A percentile compares a stretch with the other conserved stretches of the same genome.
Conservation (phyloP, 2,329 filamentous ascomycete species). For the Geosmithia flava region DNA sequence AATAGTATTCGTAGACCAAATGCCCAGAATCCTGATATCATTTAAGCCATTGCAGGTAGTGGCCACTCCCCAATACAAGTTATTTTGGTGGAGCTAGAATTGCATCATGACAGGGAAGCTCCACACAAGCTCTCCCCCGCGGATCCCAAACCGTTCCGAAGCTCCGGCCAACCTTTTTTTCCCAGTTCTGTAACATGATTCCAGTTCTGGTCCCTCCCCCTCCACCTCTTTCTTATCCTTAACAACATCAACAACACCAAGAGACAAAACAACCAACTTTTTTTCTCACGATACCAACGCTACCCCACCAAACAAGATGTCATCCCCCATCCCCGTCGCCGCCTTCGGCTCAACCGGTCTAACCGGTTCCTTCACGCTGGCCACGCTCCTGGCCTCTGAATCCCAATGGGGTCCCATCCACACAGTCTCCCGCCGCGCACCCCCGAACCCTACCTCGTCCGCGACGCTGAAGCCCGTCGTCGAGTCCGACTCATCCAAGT, state of each 20-base stretch:
- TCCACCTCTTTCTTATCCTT: neutral
- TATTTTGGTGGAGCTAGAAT: too few relatives aligned
- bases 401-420: slow-evolving; percentile 37
- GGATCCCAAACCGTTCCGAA: neutral
- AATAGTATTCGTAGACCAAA: too few relatives aligned
- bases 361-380: slow-evolving; percentile 63
- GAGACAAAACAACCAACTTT: neutral
- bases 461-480: slow-evolving; percentile 50
- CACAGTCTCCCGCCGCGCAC: slow-evolving; percentile 56
- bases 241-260: neutral
- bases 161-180: too few relatives aligned
- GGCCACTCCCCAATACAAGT: too few relatives aligned
- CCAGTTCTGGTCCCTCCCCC: neutral
- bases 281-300: neutral
- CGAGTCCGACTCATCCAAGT: slow-evolving; percentile 55
- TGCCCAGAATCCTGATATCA: too few relatives aligned
- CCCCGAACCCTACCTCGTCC: slow-evolving; percentile 36
- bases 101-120: too few relatives aligned
- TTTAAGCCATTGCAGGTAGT: too few relatives aligned
- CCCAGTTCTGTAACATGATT: neutral
- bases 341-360: slow-evolving; percentile 57
- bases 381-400: slow-evolving; percentile 42
- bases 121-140: neutral
- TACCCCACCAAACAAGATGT: neutral
- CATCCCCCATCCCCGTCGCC: slow-evolving; percentile 21